These are phyloP conservation scores for Neofusicoccum kwambonambiense DNA, from an alignment of 2,329 filamentous ascomycete species.

Conservation along the genomic window DNA sequence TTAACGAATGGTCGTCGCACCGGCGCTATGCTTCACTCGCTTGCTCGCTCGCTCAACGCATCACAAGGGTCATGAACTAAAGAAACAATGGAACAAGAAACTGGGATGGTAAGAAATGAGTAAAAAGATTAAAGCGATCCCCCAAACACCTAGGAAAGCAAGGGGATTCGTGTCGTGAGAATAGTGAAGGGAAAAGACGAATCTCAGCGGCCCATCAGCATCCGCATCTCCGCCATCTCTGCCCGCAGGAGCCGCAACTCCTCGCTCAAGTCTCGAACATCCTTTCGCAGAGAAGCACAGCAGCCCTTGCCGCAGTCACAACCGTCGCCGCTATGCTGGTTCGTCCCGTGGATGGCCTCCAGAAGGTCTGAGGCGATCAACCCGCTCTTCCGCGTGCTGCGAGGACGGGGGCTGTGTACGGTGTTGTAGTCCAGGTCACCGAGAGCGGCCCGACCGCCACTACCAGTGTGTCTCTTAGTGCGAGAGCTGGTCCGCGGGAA, in stretches of 20 bases:
- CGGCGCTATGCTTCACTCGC: background rate
- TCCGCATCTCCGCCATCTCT: conserved; percentile 10
- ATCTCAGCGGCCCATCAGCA: background rate
- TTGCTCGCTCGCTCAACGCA: background rate
- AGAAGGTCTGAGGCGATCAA: background rate
- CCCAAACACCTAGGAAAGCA: background rate
- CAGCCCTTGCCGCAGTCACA: conserved; percentile 18
- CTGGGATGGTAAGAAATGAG: background rate
- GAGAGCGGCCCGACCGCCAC: background rate
- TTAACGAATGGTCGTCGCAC: background rate
- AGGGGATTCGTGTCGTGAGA: background rate
- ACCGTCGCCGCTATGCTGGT: background rate
- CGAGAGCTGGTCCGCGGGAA: conserved; percentile 7
- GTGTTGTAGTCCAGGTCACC: background rate
- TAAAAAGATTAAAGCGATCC: background rate
- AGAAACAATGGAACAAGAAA: background rate
- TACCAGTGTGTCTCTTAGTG: background rate
- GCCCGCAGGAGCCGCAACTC: conserved; percentile 3
- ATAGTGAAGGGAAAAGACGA: background rate
- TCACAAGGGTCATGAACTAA: background rate
- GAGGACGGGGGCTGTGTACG: background rate
- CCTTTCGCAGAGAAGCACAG: conserved; percentile 3
- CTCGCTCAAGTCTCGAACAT: background rate
- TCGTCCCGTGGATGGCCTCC: background rate
- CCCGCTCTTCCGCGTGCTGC: background rate